A percentile compares a stretch with the other conserved stretches of the same genome.
phyloP scores from a whole-genome alignment of 768 basidiomycete genomes.

The Steccherinum ochraceum region DNA sequence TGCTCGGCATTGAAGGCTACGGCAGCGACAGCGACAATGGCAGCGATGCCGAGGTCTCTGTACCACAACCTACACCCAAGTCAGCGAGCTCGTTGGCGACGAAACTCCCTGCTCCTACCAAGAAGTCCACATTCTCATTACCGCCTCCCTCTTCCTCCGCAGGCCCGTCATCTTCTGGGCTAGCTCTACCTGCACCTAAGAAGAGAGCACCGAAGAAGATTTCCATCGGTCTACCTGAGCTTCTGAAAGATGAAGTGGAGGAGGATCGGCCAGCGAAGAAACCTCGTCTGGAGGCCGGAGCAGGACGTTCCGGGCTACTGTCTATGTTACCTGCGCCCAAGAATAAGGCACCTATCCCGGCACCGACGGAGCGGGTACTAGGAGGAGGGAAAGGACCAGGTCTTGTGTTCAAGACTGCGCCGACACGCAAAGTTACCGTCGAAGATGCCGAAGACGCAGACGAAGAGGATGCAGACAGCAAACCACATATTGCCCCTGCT shows the following conservation, averaged over 20 bases:
- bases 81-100: constrained; percentile 9
- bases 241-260: constrained; percentile 34
- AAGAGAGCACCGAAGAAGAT: constrained; percentile 54
- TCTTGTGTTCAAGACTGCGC: constrained; percentile 46
- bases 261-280: constrained; percentile 54
- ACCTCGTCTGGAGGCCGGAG: constrained; percentile 41
- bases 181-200: constrained; percentile 34
- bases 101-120: constrained; percentile 20
- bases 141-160: constrained; percentile 27
- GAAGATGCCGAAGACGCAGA: constrained; percentile 20
- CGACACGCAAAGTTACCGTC: constrained; percentile 20
- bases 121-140: constrained; percentile 29
- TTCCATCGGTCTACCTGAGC: constrained; percentile 48
- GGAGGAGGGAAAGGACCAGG: constrained; percentile 59
- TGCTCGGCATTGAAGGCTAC: constrained; percentile 76
- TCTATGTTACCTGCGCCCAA: constrained; percentile 76
- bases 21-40: constrained; percentile 66
- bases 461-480: constrained; percentile 10
- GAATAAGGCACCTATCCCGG: constrained; percentile 38
- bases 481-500: constrained; percentile 4
- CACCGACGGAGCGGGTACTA: constrained; percentile 47
- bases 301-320: constrained; percentile 58
- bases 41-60: constrained; percentile 39
- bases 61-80: constrained; percentile 7
- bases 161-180: constrained; percentile 15